Evolutionary conservation across 1,284 basidiomycete species (phyloP), one percentile per base, ranked within the genome.

Genomic region (Moesziomyces antarcticus): DNA sequence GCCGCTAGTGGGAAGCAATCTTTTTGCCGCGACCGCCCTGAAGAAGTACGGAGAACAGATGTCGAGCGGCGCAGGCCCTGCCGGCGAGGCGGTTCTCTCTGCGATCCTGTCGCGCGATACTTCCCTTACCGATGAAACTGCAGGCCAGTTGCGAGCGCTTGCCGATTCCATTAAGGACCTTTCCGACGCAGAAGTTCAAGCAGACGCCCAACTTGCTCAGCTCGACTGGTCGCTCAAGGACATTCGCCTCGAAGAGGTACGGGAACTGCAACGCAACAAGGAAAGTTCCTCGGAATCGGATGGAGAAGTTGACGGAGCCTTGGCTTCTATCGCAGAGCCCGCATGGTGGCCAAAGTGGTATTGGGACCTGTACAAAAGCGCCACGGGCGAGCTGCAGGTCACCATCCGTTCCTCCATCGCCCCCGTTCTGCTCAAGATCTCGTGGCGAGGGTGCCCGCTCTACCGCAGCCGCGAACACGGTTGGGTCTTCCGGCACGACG

Each of bases 331-430:
- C 25, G 13, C 54, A 27, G 64, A 75, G 44, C 46, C 63, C 11
- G 59, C 52, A 7, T 83, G 82, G 59, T 89, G 89, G 89, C 96
- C 95, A 0, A 93, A 94, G 81, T 99, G 97, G 96, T 99, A 94
- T 83, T 96, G 92, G 93, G 94, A 98, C 42, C 88, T 94, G 50
- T 85, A 86, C 50, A 81, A 84, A 11, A 84, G 86, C 0, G 75
- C 79, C 5, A 63, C 79, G 1, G 79, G 78, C 8, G 70, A 80
- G 42, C 87, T 97, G 30, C 93, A 97, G 78, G 86, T 99, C 57
- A 95, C 95, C 3, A 90, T 92, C 46, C 91, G 94, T 47, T 93
- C 90, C 72, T 89, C 91, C 16, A 87, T 94, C 35, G 89, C 95
- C 0, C 94, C 95, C 0, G 86, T 97, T 4, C 89, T 99, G 1